A percentile compares a stretch with the other conserved stretches of the same genome.
phyloP scores from a whole-genome alignment of 805 yeast genomes.

The Peterozyma toletana region DNA sequence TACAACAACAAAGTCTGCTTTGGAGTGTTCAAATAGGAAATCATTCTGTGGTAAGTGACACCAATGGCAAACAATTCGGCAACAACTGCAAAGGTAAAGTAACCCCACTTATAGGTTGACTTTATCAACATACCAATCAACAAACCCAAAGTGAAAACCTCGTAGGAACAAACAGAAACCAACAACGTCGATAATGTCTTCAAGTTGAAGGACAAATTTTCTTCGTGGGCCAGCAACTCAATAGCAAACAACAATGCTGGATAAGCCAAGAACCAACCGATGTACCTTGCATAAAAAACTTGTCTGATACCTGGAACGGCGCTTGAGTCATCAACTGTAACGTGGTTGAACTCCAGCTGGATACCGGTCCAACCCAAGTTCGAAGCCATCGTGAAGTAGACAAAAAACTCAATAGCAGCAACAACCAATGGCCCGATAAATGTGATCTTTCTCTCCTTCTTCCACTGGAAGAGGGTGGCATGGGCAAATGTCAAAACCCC shows the following conservation, averaged over 20 bases:
- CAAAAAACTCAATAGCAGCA: constrained; percentile 32
- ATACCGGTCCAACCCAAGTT: constrained; percentile 48
- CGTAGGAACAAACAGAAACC: constrained; percentile 35
- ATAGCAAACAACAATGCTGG: constrained; percentile 32
- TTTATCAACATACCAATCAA: constrained; percentile 49
- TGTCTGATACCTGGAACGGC: constrained; percentile 32
- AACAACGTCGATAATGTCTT: constrained; percentile 28
- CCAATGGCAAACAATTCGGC: constrained; percentile 32
- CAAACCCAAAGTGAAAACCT: constrained; percentile 43
- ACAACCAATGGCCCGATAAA: constrained; percentile 35
- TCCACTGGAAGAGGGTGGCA: constrained; percentile 19
- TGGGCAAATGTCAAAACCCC: constrained; percentile 23
- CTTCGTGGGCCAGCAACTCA: constrained; percentile 22
- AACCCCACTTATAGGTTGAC: constrained; percentile 64
- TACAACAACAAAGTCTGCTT: constrained; percentile 6
- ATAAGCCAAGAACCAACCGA: constrained; percentile 53
- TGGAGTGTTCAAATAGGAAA: constrained; percentile 1
- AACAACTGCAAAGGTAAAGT: constrained; percentile 46
- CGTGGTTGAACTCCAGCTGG: constrained; percentile 42
- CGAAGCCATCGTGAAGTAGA: constrained; percentile 52
- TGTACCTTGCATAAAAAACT: constrained; percentile 46
- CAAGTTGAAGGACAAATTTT: constrained; percentile 22
- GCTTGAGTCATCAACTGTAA: constrained; percentile 19
- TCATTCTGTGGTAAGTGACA: constrained; percentile 8
- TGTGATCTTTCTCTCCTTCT: constrained; percentile 24